phyloP scores from a whole-genome alignment of 345 rosid species.

The Eucalyptus paniculata region DNA sequence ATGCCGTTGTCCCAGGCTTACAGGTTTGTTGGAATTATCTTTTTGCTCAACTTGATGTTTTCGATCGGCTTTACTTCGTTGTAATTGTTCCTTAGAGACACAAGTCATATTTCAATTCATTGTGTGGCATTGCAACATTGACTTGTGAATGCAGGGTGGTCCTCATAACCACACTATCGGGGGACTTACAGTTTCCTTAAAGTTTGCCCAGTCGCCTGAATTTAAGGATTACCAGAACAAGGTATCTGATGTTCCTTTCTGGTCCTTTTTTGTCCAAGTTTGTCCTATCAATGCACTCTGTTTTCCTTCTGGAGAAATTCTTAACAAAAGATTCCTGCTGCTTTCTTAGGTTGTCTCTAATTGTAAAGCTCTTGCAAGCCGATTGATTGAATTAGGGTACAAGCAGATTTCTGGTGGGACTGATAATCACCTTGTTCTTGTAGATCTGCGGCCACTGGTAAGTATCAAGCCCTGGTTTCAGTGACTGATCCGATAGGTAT shows the following conservation, averaged over 20 bases:
- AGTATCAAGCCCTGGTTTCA: not conserved
- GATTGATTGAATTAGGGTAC: slow-evolving; percentile 66
- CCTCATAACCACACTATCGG: slow-evolving; percentile 96
- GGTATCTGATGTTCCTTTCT: slow-evolving; percentile 20
- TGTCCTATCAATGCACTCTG: not conserved
- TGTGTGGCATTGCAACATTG: not conserved
- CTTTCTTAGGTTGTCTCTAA: slow-evolving; percentile 58
- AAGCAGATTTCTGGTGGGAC: slow-evolving; percentile 83
- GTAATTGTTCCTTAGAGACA: not conserved
- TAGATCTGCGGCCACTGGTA: slow-evolving; percentile 83
- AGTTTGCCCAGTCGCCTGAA: slow-evolving; percentile 61
- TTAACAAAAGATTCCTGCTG: not conserved
- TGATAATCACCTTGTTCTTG: slow-evolving; percentile 85
- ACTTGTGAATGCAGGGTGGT: slow-evolving; percentile 54
- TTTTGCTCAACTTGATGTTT: not conserved
- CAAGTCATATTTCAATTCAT: not conserved
- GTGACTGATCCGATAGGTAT: not conserved
- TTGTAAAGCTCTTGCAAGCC: slow-evolving; percentile 63
- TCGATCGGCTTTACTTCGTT: not conserved
- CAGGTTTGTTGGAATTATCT: slow-evolving; percentile 30
- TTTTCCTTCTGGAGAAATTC: not conserved
- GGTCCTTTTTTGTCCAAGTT: not conserved
- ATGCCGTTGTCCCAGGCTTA: slow-evolving; percentile 91
- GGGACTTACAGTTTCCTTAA: slow-evolving; percentile 83
- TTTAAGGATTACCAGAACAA: slow-evolving; percentile 66